Conservation (phyloP, 192 early-diverging fungal genomes). For the Obelidium mucronatum region DNA sequence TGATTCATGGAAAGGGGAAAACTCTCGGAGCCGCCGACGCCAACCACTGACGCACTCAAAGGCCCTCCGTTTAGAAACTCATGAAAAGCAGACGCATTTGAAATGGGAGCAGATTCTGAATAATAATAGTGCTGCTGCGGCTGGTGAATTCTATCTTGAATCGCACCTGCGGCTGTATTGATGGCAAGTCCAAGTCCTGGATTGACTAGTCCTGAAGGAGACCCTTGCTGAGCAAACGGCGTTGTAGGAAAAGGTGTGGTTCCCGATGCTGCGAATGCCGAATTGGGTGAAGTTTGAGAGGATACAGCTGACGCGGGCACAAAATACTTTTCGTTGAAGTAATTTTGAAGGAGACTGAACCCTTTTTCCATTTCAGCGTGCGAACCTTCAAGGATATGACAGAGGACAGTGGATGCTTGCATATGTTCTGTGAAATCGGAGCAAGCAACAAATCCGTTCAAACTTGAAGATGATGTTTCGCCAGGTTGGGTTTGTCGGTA, state of each 20-base stretch:
- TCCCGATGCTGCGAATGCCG: no score
- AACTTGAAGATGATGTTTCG: background rate
- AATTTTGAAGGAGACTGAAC: conserved; percentile 18
- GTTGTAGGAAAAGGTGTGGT: no score
- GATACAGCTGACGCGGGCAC: no score
- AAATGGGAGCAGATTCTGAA: background rate
- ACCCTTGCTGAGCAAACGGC: background rate
- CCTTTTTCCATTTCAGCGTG: conserved; percentile 23
- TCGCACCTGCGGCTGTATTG: conserved; percentile 13
- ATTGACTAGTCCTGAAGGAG: background rate
- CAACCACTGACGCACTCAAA: no score
- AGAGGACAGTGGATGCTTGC: conserved; percentile 20
- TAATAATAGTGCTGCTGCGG: conserved; percentile 12
- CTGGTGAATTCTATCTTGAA: conserved; percentile 10
- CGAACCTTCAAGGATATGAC: conserved; percentile 24
- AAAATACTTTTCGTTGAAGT: conserved; percentile 25
- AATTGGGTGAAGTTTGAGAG: no score
- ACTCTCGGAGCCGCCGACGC: no score
- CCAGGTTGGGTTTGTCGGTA: conserved; percentile 12
- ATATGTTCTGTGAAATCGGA: conserved; percentile 27
- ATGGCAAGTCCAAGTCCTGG: conserved; percentile 12
- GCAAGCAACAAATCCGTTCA: conserved; percentile 22
- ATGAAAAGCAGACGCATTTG: background rate
- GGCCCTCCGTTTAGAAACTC: conserved; percentile 14
- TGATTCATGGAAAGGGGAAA: no score